Conservation (phyloP, 805 yeast species). For the Candida maris region DNA sequence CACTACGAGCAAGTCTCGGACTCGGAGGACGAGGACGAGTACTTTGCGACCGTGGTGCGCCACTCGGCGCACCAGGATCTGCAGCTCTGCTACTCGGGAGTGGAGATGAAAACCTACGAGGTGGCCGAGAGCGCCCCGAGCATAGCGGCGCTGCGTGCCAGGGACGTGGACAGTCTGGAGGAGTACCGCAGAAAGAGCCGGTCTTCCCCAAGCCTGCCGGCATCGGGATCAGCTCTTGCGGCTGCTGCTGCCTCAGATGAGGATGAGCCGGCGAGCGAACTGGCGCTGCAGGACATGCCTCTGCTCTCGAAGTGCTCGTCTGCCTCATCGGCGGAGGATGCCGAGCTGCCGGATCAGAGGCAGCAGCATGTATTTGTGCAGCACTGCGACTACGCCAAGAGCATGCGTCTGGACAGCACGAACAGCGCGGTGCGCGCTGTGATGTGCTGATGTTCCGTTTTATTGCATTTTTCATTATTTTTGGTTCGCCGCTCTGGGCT, state of each 20-base stretch:
- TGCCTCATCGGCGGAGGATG: conserved; percentile 24
- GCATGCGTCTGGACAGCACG: too few relatives aligned
- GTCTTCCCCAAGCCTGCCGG: neutral
- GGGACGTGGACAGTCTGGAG: neutral
- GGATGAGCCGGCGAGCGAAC: conserved; percentile 6
- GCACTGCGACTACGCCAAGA: too few relatives aligned
- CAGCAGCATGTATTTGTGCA: too few relatives aligned
- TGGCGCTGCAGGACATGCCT: conserved; percentile 23
- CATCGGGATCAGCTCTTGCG: neutral
- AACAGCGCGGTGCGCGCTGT: too few relatives aligned
- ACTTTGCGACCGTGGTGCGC: neutral
- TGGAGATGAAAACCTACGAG: conserved; percentile 5
- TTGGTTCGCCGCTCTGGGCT: too few relatives aligned
- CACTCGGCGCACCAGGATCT: neutral
- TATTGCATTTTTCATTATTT: too few relatives aligned
- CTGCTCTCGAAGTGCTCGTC: conserved; percentile 28
- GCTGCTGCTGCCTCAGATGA: too few relatives aligned
- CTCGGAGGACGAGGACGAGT: conserved; percentile 12
- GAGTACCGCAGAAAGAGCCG: neutral
- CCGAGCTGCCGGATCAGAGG: too few relatives aligned
- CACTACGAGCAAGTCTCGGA: conserved; percentile 19
- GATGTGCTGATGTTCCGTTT: too few relatives aligned
- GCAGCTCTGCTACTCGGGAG: neutral
- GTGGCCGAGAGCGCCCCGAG: too few relatives aligned
- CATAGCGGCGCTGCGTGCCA: too few relatives aligned